Evolutionary conservation across 768 basidiomycete species (phyloP), one percentile per base, ranked within the genome.

Genomic region (Collybiopsis luxurians): DNA sequence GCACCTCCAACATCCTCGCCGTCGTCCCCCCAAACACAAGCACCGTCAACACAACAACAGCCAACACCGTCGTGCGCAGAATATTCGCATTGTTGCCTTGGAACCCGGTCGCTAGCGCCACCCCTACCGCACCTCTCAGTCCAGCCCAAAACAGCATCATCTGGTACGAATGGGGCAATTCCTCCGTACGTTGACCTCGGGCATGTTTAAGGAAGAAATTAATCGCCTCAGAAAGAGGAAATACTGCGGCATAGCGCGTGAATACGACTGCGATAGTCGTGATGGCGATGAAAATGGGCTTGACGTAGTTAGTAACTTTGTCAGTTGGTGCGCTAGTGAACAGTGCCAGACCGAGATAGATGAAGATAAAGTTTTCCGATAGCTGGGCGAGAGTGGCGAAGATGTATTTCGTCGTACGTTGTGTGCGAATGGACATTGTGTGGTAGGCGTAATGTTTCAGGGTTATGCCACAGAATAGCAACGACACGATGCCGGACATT

Each of bases 91-190:
- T 96, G 27, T 85, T 79, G n/a, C 97, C 96, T 56, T 87, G 87
- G 78, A 99, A 96, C 2, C 95, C 95, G 1, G 94, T 91, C 1
- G 97, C 97, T 28, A 99, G 83, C 3, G 97, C 97, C 21, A 99
- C 97, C 38, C 97, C 97, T 42, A 99, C 97, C 0, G 97, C 97
- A 34, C 97, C 97, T 27, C 97, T 80, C 53, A 99, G 75, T 4
- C 96, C 96, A 1, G 96, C 96, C 97, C 96, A 99, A 73, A 98
- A 98, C 15, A 98, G 75, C 95, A 98, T 97, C 92, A 98, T 96
- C 65, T 98, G 95, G 66, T 99, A 98, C 11, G 94, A 95, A 70
- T 98, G 95, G 1, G 97, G 95, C 4, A 99, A 76, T 63, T 98
- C 95, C 61, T 97, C 95, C 23, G 80, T 74, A 40, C 94, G 83